A percentile compares a stretch with the other conserved stretches of the same genome.
Conservation (phyloP, 306 rosid species). For the Carpinus viminea region DNA sequence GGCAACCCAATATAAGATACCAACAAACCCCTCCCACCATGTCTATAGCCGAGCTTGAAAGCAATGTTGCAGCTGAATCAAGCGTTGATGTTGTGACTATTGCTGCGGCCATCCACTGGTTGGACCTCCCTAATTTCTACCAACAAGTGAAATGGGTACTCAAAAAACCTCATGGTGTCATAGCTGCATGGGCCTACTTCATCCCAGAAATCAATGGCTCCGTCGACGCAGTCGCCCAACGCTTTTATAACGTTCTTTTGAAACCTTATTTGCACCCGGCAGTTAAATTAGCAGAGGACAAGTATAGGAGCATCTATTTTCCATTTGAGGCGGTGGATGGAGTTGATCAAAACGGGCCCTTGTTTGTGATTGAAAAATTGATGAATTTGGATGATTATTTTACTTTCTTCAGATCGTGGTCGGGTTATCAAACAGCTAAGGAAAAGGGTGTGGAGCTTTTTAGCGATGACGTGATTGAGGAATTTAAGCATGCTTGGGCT, state of each 20-base stretch:
- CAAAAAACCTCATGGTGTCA: conserved; percentile 68
- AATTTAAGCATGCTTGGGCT: conserved; percentile 61
- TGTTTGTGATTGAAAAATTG: conserved; percentile 49
- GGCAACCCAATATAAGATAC: conserved; percentile 58
- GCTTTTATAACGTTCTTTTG: conserved; percentile 17
- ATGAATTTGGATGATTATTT: conserved; percentile 55
- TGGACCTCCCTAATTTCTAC: conserved; percentile 64
- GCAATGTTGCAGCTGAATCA: conserved; percentile 43
- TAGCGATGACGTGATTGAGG: conserved; percentile 38
- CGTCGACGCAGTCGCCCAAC: conserved; percentile 42
- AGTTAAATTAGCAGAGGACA: conserved; percentile 45
- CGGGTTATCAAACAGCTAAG: conserved; percentile 76
- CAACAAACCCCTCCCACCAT: conserved; percentile 52
- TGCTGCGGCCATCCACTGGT: conserved; percentile 82
- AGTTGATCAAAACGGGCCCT: conserved; percentile 56
- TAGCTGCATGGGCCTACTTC: conserved; percentile 77
- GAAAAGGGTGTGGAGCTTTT: conserved; percentile 73
- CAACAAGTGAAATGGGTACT: conserved; percentile 53
- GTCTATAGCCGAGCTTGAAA: conserved; percentile 51
- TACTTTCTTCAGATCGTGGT: conserved; percentile 59
- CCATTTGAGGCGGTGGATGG: conserved; percentile 73
- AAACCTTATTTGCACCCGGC: conserved; percentile 57
- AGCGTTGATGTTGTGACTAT: conserved; percentile 65
- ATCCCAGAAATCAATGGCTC: conserved; percentile 44
- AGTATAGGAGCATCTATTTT: conserved; percentile 58